Percentiles rank a stretch among this genome's conserved stretches.
phyloP scores from a whole-genome alignment of 306 rosid species.

The Inga laurina region DNA sequence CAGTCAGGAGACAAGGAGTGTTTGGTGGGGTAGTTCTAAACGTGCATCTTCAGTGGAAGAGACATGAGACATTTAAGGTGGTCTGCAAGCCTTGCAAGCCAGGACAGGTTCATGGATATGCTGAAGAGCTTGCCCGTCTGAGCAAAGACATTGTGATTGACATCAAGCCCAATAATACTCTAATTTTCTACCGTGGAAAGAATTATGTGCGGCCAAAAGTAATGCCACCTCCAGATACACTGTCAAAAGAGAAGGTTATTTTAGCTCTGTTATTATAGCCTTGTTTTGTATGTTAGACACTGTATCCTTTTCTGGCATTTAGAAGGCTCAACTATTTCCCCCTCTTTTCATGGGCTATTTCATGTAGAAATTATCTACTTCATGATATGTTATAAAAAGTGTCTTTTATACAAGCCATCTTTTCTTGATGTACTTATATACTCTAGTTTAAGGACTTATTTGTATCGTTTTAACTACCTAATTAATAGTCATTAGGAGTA shows the following conservation, averaged over 20 bases:
- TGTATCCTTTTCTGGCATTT: conserved; percentile 10
- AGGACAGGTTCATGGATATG: conserved; percentile 77
- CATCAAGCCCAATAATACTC: conserved; percentile 61
- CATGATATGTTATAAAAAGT: background rate
- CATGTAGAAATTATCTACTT: conserved; percentile 1
- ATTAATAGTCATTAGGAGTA: conserved; percentile 6
- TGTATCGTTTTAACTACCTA: background rate
- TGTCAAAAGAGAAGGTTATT: conserved; percentile 82
- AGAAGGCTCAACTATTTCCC: background rate
- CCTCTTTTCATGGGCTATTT: background rate
- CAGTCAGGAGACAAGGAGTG: conserved; percentile 76
- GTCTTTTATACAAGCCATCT: conserved; percentile 10
- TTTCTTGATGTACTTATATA: conserved; percentile 25
- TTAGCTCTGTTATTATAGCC: conserved; percentile 7
- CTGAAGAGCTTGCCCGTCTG: conserved; percentile 81
- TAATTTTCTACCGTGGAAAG: conserved; percentile 83
- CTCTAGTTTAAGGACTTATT: background rate
- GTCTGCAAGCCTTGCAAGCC: conserved; percentile 89
- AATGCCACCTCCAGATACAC: conserved; percentile 80
- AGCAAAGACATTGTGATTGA: conserved; percentile 88
- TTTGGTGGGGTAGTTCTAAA: conserved; percentile 93
- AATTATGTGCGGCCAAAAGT: conserved; percentile 80
- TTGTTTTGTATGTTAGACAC: background rate
- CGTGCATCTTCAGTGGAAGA: conserved; percentile 98
- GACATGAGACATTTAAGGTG: conserved; percentile 87